Evolutionary conservation across 2,329 filamentous ascomycete species (phyloP).

Genomic region (Aspergillus fumigatus): DNA sequence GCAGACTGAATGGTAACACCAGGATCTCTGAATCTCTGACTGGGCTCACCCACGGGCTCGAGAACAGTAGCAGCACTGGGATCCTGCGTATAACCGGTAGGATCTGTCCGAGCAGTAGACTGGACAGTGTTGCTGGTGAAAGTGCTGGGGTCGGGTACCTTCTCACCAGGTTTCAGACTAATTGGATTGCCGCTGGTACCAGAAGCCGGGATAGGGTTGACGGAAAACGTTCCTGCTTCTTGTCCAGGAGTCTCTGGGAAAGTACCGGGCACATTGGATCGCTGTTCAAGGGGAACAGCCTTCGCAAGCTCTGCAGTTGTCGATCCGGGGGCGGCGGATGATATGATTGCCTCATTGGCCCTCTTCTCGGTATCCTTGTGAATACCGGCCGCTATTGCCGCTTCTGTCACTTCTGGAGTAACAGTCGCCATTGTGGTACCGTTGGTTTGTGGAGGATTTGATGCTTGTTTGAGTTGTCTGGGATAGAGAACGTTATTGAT

Average conservation of each 20-base stretch:
- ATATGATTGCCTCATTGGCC: slow-evolving; percentile 49
- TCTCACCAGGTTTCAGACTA: slow-evolving; percentile 71
- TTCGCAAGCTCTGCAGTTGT: slow-evolving; percentile 67
- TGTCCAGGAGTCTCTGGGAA: slow-evolving; percentile 68
- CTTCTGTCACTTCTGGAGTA: slow-evolving; percentile 67
- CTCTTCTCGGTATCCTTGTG: slow-evolving; percentile 26
- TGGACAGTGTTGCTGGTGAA: slow-evolving; percentile 68
- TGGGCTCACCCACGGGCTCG: slow-evolving; percentile 55
- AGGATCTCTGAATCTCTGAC: slow-evolving; percentile 45
- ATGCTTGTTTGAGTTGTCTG: slow-evolving; percentile 56
- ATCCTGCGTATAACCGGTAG: slow-evolving; percentile 80
- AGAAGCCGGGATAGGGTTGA: slow-evolving; percentile 57
- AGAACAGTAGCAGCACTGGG: slow-evolving; percentile 45
- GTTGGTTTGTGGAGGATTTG: slow-evolving; percentile 10
- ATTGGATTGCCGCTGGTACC: slow-evolving; percentile 70
- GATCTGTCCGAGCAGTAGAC: slow-evolving; percentile 62
- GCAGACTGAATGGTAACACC: slow-evolving; percentile 51
- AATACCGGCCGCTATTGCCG: slow-evolving; percentile 43
- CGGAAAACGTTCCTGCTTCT: slow-evolving; percentile 42
- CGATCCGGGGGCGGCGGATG: slow-evolving; percentile 62
- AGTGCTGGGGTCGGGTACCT: slow-evolving; percentile 64
- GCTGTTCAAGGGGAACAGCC: slow-evolving; percentile 59
- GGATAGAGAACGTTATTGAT: slow-evolving; percentile 87
- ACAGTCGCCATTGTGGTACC: slow-evolving; percentile 53
- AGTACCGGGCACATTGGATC: slow-evolving; percentile 53